phyloP scores from a whole-genome alignment of 768 basidiomycete species.

The Rickenella mellea region DNA sequence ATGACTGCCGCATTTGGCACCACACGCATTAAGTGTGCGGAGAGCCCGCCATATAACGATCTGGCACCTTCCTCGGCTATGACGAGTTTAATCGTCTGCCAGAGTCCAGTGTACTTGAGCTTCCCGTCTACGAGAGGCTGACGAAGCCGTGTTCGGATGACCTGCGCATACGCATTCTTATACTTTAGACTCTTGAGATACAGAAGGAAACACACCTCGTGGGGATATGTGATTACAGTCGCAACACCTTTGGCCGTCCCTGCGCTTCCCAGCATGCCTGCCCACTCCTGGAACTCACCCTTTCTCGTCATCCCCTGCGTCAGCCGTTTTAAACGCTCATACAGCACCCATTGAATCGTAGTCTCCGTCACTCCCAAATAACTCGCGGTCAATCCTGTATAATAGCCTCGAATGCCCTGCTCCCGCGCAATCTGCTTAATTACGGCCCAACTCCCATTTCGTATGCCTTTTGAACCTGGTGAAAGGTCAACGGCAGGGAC shows the following conservation, averaged over 20 bases:
- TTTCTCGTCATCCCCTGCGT: slow-evolving; percentile 42
- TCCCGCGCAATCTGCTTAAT: slow-evolving; percentile 68
- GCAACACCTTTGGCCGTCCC: slow-evolving; percentile 92
- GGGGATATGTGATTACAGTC: slow-evolving; percentile 93
- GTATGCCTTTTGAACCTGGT: slow-evolving; percentile 15
- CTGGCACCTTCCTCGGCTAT: slow-evolving; percentile 84
- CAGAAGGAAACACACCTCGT: slow-evolving; percentile 62
- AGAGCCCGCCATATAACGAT: slow-evolving; percentile 84
- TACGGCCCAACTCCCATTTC: slow-evolving; percentile 48
- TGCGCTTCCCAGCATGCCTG: slow-evolving; percentile 79
- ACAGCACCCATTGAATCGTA: slow-evolving; percentile 95
- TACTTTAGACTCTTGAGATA: neutral
- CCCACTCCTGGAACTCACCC: slow-evolving; percentile 58
- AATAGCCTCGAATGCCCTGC: slow-evolving; percentile 83
- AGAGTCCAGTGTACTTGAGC: slow-evolving; percentile 76
- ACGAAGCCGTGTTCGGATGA: slow-evolving; percentile 83
- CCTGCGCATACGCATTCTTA: slow-evolving; percentile 31
- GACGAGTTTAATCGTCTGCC: slow-evolving; percentile 77
- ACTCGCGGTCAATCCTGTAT: slow-evolving; percentile 91
- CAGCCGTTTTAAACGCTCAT: slow-evolving; percentile 81
- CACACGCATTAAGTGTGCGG: slow-evolving; percentile 92
- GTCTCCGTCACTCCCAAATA: slow-evolving; percentile 94
- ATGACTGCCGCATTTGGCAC: slow-evolving; percentile 96
- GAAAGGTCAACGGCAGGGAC: slow-evolving; percentile 4
- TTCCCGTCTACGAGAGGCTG: slow-evolving; percentile 77